Evolutionary conservation across 371 early-diverging fungal species (phyloP).

Genomic region (Nematocida homosporus): DNA sequence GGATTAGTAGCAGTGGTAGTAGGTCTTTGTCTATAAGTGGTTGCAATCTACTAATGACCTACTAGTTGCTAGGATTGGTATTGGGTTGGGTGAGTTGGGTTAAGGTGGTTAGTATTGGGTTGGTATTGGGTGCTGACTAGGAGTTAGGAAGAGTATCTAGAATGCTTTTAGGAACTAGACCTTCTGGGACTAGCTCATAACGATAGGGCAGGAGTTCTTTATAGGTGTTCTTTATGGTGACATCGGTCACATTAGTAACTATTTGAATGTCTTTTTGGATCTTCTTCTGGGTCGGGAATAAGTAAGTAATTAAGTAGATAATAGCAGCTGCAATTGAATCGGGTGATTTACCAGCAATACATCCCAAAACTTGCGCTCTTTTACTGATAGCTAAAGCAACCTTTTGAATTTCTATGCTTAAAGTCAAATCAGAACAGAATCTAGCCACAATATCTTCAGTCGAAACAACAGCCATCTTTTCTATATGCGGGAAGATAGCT

Average conservation of each 20-base stretch:
- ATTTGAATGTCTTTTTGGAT: constrained; percentile 66
- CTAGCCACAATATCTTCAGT: constrained; percentile 70
- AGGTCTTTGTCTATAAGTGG: too few species aligned
- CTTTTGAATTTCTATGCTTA: constrained; percentile 66
- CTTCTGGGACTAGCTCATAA: constrained; percentile 65
- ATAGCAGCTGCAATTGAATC: constrained; percentile 69
- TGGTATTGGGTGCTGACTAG: neutral
- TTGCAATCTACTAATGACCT: too few species aligned
- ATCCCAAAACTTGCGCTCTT: constrained; percentile 60
- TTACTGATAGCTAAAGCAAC: constrained; percentile 62
- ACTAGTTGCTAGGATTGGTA: too few species aligned
- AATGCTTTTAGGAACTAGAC: constrained; percentile 52
- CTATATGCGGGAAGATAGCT: constrained; percentile 66
- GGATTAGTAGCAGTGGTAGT: too few species aligned
- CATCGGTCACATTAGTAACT: constrained; percentile 68
- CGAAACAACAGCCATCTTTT: constrained; percentile 62
- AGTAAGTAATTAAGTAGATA: constrained; percentile 67
- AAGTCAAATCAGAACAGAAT: constrained; percentile 68
- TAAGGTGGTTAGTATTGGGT: too few species aligned
- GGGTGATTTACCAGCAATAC: constrained; percentile 67
- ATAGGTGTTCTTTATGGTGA: constrained; percentile 69
- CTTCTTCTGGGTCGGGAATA: constrained; percentile 64
- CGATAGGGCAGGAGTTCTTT: constrained; percentile 67
- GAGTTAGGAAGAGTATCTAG: constrained; percentile 62
- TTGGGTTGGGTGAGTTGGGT: too few species aligned